Percentiles rank a stretch among this genome's conserved stretches.
phyloP scores from a whole-genome alignment of 257 asterid species.

The Perilla frutescens region DNA sequence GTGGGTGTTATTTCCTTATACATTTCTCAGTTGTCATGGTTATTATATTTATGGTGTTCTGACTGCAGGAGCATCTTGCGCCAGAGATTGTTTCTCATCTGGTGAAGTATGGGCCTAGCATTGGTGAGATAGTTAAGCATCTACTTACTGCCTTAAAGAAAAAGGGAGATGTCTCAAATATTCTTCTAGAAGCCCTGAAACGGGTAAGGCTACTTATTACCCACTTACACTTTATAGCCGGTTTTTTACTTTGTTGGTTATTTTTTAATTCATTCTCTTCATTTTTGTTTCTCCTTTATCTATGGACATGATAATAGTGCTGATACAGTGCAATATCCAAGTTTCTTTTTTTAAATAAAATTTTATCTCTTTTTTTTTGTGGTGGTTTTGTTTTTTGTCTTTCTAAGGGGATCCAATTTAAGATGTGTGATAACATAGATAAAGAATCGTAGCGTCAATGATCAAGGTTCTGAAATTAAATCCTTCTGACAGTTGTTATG shows the following conservation, averaged over 20 bases:
- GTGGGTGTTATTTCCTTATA: conserved; percentile 11
- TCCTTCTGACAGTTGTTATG: conserved; percentile 29
- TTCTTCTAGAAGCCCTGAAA: conserved; percentile 76
- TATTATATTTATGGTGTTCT: conserved; percentile 26
- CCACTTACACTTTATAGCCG: conserved; percentile 15
- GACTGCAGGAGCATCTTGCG: conserved; percentile 76
- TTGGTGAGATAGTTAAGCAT: conserved; percentile 84
- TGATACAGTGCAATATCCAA: background rate
- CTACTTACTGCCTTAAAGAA: conserved; percentile 75
- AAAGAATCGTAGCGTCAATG: conserved; percentile 3
- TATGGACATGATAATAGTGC: background rate
- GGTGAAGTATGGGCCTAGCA: conserved; percentile 67
- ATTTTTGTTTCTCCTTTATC: background rate
- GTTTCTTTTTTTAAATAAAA: background rate
- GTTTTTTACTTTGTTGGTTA: conserved; percentile 22
- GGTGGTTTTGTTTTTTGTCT: background rate
- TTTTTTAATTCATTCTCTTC: conserved; percentile 1
- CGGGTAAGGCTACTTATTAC: conserved; percentile 51
- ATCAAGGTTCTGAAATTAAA: conserved; percentile 8
- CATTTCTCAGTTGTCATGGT: conserved; percentile 17
- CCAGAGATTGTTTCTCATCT: conserved; percentile 81
- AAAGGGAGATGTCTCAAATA: conserved; percentile 61
- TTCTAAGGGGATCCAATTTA: background rate
- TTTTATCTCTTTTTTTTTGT: background rate
- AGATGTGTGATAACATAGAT: conserved; percentile 9